Evolutionary conservation across 78 protist genomes (phyloP).

Genomic region (Pigoraptor vietnamica): DNA sequence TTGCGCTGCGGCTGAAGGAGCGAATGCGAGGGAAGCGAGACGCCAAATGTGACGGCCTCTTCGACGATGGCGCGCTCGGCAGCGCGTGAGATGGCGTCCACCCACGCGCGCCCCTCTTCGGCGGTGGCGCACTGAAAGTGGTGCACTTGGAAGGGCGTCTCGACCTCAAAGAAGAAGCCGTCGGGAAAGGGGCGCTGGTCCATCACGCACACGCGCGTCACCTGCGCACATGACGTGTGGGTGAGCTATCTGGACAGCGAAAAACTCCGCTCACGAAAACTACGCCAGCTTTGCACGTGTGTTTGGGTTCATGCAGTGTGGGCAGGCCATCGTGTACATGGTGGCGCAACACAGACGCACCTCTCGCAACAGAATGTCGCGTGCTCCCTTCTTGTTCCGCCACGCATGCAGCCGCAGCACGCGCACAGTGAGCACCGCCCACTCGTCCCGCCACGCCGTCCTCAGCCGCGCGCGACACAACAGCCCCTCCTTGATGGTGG

Average conservation of each 20-base stretch:
- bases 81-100: background rate
- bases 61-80: background rate
- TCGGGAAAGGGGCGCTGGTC: background rate
- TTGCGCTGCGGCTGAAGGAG: background rate
- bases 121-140: background rate
- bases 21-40: background rate
- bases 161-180: background rate
- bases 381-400: background rate
- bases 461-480: background rate
- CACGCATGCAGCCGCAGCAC: background rate
- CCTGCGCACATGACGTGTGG: too few species aligned
- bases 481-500: background rate
- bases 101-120: background rate
- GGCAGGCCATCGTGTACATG: background rate
- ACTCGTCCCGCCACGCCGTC: background rate
- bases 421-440: background rate
- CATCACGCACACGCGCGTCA: background rate
- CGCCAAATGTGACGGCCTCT: background rate
- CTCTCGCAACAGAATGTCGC: background rate
- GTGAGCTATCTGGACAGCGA: too few species aligned
- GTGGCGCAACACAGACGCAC: too few species aligned
- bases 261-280: too few species aligned
- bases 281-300: background rate
- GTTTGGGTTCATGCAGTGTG: background rate
- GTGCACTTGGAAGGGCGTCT: background rate